Conservation (phyloP, 176 grass and related monocot species). For the Oryza coarctata region DNA sequence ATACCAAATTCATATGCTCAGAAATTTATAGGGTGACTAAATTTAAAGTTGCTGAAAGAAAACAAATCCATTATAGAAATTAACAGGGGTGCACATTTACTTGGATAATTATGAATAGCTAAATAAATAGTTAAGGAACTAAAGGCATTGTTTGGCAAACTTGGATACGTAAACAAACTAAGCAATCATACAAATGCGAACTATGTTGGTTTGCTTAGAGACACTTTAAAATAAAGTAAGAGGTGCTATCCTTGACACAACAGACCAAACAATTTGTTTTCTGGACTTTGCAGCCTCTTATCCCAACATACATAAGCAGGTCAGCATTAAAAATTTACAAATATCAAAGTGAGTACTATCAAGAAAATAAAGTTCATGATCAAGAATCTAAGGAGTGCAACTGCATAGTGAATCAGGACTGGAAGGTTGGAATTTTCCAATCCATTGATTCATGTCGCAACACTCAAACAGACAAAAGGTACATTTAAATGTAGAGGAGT, state of each 20-base stretch:
- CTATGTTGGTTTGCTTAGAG: constrained; percentile 6
- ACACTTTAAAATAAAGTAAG: background rate
- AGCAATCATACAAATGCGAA: background rate
- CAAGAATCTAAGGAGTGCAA: background rate
- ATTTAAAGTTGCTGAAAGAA: background rate
- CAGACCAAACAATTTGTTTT: background rate
- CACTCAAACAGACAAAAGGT: background rate
- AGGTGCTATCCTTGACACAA: background rate
- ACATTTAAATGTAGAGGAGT: background rate
- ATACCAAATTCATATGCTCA: background rate
- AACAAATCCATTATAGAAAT: background rate
- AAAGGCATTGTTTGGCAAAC: background rate
- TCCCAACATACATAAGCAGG: background rate
- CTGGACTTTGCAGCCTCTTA: background rate
- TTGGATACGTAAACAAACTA: constrained; percentile 12
- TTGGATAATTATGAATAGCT: background rate
- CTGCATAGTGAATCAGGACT: background rate
- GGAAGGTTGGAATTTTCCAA: background rate
- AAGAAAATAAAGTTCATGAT: background rate
- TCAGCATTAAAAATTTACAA: background rate
- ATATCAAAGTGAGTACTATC: background rate
- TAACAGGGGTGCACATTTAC: background rate
- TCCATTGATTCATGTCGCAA: background rate
- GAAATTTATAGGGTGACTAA: background rate
- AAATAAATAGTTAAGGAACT: background rate